Conservation (phyloP, 169 alveolate genomes). For the Cryptosporidium sp. region DNA sequence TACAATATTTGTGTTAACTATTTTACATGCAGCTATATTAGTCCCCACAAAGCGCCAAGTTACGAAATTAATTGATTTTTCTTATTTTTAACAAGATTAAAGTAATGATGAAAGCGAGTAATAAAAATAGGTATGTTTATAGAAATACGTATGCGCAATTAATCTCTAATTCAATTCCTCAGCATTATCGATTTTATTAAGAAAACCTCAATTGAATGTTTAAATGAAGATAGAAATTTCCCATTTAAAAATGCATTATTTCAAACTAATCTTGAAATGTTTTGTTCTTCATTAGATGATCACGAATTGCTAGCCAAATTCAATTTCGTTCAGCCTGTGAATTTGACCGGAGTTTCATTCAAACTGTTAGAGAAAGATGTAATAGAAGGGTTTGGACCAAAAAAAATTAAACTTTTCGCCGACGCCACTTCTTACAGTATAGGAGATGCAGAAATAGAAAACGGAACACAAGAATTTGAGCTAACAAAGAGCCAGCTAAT, state of each 20-base stretch:
- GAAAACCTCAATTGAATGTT: constrained; percentile 26
- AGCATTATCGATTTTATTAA: constrained; percentile 38
- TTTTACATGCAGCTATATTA: constrained; percentile 14
- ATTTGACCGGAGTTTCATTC: constrained; percentile 21
- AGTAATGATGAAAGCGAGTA: background rate
- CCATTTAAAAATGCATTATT: constrained; percentile 55
- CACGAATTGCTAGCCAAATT: constrained; percentile 47
- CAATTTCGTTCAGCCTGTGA: constrained; percentile 32
- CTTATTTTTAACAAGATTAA: background rate
- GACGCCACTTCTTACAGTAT: constrained; percentile 12
- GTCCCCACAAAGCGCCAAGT: constrained; percentile 58
- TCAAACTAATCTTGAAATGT: constrained; percentile 24
- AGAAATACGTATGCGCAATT: background rate
- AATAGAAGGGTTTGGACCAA: constrained; percentile 49
- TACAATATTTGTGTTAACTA: background rate
- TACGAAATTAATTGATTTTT: background rate
- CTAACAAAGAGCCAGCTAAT: constrained; percentile 17
- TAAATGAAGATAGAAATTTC: constrained; percentile 17
- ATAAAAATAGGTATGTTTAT: background rate
- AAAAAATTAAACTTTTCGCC: constrained; percentile 35
- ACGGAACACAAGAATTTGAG: constrained; percentile 28
- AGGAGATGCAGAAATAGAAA: constrained; percentile 41
- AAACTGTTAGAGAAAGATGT: constrained; percentile 9
- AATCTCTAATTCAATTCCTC: background rate
- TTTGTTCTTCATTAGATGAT: constrained; percentile 50